Base-by-base conservation (phyloP, 2,329 filamentous ascomycete species). In the Daldinia eschscholtzii region DNA sequence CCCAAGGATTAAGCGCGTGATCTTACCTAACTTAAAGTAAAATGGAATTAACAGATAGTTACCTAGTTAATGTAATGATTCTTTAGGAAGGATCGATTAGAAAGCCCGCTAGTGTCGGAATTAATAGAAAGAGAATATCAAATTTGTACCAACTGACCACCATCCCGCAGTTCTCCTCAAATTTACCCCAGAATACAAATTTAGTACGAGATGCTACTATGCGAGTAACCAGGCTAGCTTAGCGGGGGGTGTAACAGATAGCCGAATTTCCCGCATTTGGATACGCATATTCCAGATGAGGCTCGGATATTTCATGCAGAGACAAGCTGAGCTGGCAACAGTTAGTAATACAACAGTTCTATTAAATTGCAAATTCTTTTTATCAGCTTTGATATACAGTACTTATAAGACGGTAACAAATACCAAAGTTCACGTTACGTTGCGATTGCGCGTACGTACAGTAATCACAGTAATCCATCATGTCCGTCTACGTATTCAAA, bases 391-490 rank as follows among this genome's bases (percentile, higher is more conserved):
- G n/a, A 30, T 30, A 15, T 18, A n/a, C 20, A 23, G 7, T 33
- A 33, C 30, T 33, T 33, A 33, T 2, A 50, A 15, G 46, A 10
- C n/a, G 13, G 26, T 50, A 50, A n/a, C 13, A 50, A 30, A 50
- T 28, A 50, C 46, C 46, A 28, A 50, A 53, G 50, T 63, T 48
- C 12, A 53, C 18, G 15, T 46, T 33, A 50, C 42, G 55, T 58
- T 37, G 26, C n/a, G 44, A 56, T 63, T 65, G 58, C 65, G 68
- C 58, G 59, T 65, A 70, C 42, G 13, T 50, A 55, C 46, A 68
- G 65, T 70, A 68, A 70, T 70, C 53, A 50, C 44, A 68, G 65
- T 68, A 68, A 70, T 70, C 53, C 18, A 23, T 33, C 12, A 44
- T 46, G 68, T 68, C 46, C 13, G 18, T 57, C 15, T 26, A 30